Conservation (phyloP, 257 asterid species). For the Buddleja alternifolia region DNA sequence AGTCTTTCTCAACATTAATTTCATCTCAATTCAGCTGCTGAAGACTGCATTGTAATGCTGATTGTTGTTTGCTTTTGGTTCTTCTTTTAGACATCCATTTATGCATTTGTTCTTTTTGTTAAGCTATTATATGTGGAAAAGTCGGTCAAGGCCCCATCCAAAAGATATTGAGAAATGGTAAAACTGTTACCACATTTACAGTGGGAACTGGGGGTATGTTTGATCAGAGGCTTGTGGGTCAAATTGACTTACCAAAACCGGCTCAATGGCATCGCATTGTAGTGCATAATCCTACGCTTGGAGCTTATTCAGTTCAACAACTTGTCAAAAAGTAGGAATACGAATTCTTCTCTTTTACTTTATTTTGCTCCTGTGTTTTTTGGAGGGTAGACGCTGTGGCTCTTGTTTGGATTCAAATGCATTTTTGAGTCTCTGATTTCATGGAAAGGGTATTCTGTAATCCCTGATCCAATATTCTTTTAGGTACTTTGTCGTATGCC, state of each 20-base stretch:
- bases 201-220: constrained; percentile 98
- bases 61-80: not conserved
- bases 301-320: constrained; percentile 87
- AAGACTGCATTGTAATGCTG: not conserved
- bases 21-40: not conserved
- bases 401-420: constrained; percentile 14
- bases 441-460: not conserved
- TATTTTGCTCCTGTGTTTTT: constrained; percentile 14
- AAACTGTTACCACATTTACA: constrained; percentile 75
- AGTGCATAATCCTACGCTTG: constrained; percentile 86
- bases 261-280: constrained; percentile 98
- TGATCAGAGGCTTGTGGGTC: constrained; percentile 76
- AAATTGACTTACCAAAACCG: constrained; percentile 68
- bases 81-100: not conserved
- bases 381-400: not conserved
- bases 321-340: constrained; percentile 69
- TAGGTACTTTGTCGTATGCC: not conserved
- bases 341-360: constrained; percentile 3
- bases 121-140: constrained; percentile 94
- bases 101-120: constrained; percentile 10
- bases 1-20: not conserved
- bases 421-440: constrained; percentile 13
- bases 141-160: constrained; percentile 90
- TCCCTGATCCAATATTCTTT: not conserved
- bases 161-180: constrained; percentile 92